These are phyloP conservation scores for Acorus gramineus DNA, from an alignment of 106 monocot genomes.

Conservation along the genomic window DNA sequence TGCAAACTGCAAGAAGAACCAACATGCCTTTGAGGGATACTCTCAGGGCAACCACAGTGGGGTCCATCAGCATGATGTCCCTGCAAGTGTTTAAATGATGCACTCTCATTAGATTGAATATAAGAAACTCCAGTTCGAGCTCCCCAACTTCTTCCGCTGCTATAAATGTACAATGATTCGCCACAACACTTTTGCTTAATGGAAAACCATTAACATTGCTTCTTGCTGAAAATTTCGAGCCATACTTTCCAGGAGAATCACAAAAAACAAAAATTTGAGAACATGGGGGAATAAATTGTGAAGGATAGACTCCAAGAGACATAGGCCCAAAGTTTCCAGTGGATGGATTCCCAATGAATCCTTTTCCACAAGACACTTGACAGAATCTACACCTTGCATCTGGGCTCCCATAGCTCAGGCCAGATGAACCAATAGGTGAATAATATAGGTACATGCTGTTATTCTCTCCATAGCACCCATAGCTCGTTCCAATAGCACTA, in stretches of 20 bases:
- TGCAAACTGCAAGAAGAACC: slow-evolving; percentile 34
- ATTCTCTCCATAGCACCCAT: slow-evolving; percentile 76
- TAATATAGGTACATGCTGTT: slow-evolving; percentile 43
- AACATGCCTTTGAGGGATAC: slow-evolving; percentile 24
- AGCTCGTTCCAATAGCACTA: slow-evolving; percentile 47
- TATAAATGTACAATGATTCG: slow-evolving; percentile 30
- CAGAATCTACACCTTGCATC: slow-evolving; percentile 43
- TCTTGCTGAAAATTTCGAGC: slow-evolving; percentile 66
- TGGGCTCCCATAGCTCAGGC: slow-evolving; percentile 58
- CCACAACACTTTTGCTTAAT: slow-evolving; percentile 53
- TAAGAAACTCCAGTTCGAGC: slow-evolving; percentile 19
- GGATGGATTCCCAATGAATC: slow-evolving; percentile 50
- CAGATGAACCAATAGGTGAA: slow-evolving; percentile 58
- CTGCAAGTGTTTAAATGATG: slow-evolving; percentile 35
- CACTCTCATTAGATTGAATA: slow-evolving; percentile 36
- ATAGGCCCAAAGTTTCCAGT: slow-evolving; percentile 60
- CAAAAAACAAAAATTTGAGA: slow-evolving; percentile 53
- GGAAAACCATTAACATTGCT: slow-evolving; percentile 49
- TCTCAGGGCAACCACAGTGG: slow-evolving; percentile 31
- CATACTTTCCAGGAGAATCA: slow-evolving; percentile 68
- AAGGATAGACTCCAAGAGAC: slow-evolving; percentile 88
- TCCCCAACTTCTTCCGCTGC: slow-evolving; percentile 46
- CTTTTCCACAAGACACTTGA: slow-evolving; percentile 53
- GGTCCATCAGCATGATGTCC: slow-evolving; percentile 38
- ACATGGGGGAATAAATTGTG: slow-evolving; percentile 81